Evolutionary conservation across 257 asterid genomes (phyloP).

Genomic region (Ilex asprella): DNA sequence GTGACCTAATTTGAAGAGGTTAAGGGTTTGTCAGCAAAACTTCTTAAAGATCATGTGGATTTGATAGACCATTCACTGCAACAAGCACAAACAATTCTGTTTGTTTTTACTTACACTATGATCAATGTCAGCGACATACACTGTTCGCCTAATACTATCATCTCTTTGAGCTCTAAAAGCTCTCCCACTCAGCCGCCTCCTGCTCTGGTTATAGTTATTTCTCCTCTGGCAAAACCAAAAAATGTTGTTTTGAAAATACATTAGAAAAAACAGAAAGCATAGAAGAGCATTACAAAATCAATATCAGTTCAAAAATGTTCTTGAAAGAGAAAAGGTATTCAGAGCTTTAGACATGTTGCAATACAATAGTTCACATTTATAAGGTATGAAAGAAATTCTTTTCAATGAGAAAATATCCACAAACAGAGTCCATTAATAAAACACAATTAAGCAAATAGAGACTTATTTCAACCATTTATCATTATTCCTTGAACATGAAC

Average conservation of each 20-base stretch:
- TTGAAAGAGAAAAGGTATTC: conserved; percentile 4
- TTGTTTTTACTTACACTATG: conserved; percentile 51
- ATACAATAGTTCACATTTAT: too few species aligned
- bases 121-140: conserved; percentile 82
- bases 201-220: conserved; percentile 51
- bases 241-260: not conserved
- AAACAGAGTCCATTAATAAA: too few species aligned
- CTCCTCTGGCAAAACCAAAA: conserved; percentile 48
- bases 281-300: too few species aligned
- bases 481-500: too few species aligned
- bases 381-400: too few species aligned
- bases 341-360: too few species aligned
- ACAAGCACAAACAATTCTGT: not conserved
- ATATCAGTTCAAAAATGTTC: too few species aligned
- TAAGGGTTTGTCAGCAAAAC: not conserved
- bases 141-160: conserved; percentile 82
- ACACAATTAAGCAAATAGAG: too few species aligned
- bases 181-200: conserved; percentile 61
- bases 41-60: not conserved
- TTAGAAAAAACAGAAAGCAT: too few species aligned
- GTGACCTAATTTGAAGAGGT: conserved; percentile 30
- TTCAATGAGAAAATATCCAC: too few species aligned
- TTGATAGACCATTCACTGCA: conserved; percentile 1
- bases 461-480: too few species aligned
- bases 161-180: conserved; percentile 82